Base-by-base conservation (phyloP, 2,329 filamentous ascomycete species). In the Arthroderma sp. region DNA sequence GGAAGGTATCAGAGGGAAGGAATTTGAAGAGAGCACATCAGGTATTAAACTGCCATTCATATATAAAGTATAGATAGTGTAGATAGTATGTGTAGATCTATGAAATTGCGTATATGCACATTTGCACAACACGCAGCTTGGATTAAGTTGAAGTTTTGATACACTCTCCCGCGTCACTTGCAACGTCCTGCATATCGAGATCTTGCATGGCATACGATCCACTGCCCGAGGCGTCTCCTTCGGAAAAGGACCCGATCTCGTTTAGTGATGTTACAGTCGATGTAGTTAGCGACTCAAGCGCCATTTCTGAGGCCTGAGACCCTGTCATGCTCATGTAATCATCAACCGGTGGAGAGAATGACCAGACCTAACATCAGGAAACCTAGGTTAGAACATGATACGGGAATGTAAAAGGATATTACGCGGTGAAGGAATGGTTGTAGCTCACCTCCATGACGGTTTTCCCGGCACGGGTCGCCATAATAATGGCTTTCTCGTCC, bases 401-500 rank as follows among this genome's bases (percentile, higher is more conserved):
- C 3, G 8, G 36, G 5, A 39, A 42, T 27, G 9, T 5, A n/a
- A 15, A 11, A 27, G 3, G 9, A 30, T n/a, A 9, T 46, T 33
- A 38, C 15, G 6, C 8, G 22, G 29, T 4, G 6, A 38, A 22
- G 15, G 15, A 22, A 22, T 22, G 15, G 15, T 22, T 22, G 15
- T 22, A 22, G 15, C 49, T 45, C 32, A 93, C 89, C 80, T 98
- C 91, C 91, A 98, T 98, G 50, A 96, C 83, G 0, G 93, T 96
- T 50, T 88, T 80, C 45, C 80, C 82, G 43, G 78, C 78, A 48
- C 89, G 77, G 55, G 86, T 82, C 6, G 91, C 91, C 73, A 98
- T 84, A 30, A 94, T 89, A 29, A 98, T 89, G 47, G 89, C 94
- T 64, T 95, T 96, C 65, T 98, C 91, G 53, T 94, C 89, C 60